Evolutionary conservation across 1,139 yeast species (phyloP).

Genomic region (Ashbya aceris): DNA sequence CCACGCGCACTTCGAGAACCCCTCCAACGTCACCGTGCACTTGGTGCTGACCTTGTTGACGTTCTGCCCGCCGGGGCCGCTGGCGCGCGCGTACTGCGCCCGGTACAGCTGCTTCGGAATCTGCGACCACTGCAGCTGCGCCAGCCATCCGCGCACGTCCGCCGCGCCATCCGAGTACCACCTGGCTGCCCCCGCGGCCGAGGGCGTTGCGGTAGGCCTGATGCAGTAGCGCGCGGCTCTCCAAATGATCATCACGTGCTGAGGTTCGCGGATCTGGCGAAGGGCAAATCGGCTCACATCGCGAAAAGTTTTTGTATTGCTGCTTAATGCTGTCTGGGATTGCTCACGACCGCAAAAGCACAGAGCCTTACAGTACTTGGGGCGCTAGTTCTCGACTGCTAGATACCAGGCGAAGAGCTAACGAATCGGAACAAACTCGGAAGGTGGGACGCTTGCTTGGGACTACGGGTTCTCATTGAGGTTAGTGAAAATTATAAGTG

Average conservation of each 20-base stretch:
- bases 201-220: no score
- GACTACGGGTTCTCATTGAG: no score
- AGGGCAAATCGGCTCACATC: neutral
- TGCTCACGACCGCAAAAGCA: no score
- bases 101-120: conserved; percentile 47
- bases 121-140: conserved; percentile 26
- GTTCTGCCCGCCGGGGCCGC: conserved; percentile 95
- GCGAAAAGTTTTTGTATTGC: neutral
- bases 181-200: neutral
- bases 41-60: conserved; percentile 80
- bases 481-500: no score
- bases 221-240: no score
- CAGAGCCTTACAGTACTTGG: no score
- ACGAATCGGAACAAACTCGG: no score
- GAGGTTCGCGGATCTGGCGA: no score
- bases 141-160: conserved; percentile 35
- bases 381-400: no score
- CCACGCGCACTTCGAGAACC: conserved; percentile 52
- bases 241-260: no score
- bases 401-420: no score
- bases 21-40: conserved; percentile 53
- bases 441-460: no score
- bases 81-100: conserved; percentile 56
- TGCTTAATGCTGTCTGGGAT: neutral
- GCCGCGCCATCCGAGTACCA: conserved; percentile 26